A percentile compares a stretch with the other conserved stretches of the same genome.
phyloP scores from a whole-genome alignment of 345 rosid genomes.

The Eucalyptus marginata region DNA sequence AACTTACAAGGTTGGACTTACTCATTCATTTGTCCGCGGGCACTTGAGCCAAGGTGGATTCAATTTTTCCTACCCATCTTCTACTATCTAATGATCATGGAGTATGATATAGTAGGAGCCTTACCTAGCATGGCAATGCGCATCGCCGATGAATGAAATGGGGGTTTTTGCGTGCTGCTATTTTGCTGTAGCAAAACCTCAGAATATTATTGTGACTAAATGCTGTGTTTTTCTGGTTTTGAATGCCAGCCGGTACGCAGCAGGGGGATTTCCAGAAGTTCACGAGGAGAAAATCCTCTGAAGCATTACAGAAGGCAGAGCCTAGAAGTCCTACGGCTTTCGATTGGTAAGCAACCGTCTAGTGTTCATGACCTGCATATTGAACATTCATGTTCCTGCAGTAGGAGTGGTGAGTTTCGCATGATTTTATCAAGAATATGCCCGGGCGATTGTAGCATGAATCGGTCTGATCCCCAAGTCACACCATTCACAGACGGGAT shows the following conservation, averaged over 20 bases:
- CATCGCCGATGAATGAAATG: neutral
- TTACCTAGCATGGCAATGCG: neutral
- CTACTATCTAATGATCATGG: neutral
- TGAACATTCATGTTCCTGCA: neutral
- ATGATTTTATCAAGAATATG: neutral
- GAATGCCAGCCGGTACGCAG: constrained; percentile 57
- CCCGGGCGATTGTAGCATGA: neutral
- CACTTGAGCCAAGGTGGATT: neutral
- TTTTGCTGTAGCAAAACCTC: neutral
- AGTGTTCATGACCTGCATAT: neutral
- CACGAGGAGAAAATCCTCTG: constrained; percentile 19
- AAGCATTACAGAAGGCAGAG: constrained; percentile 14
- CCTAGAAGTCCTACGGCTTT: constrained; percentile 41
- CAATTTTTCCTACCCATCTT: neutral
- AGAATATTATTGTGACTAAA: neutral
- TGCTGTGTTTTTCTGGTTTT: neutral
- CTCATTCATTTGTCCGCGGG: neutral
- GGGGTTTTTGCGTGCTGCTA: neutral
- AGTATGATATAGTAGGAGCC: neutral
- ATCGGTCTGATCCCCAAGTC: neutral
- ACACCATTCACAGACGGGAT: neutral
- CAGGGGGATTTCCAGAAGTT: constrained; percentile 26
- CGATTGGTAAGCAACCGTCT: constrained; percentile 30
- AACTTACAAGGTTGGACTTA: neutral
- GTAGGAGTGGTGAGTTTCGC: neutral